Conservation (phyloP, 2,329 filamentous ascomycete species). For the Fusarium sp. region DNA sequence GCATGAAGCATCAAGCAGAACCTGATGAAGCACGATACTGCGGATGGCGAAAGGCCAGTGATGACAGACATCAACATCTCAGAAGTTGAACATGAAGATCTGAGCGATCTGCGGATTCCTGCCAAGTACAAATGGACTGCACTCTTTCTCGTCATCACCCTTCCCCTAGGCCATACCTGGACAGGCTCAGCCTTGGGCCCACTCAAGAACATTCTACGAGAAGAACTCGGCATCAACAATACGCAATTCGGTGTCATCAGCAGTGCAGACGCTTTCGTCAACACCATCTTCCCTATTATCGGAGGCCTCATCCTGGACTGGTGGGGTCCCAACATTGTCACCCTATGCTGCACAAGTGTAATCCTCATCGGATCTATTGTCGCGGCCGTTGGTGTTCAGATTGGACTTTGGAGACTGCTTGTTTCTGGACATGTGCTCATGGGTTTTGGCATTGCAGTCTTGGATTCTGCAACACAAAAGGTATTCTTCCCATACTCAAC, state of each 20-base stretch:
- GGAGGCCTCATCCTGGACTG: neutral
- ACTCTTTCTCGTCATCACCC: neutral
- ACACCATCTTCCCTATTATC: neutral
- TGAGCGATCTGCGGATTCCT: rapidly evolving
- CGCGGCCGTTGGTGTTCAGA: neutral
- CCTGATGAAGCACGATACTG: neutral
- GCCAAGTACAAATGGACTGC: neutral
- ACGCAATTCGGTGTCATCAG: neutral
- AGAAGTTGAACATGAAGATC: neutral
- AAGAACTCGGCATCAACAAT: neutral
- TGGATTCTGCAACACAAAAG: neutral
- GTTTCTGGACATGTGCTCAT: neutral
- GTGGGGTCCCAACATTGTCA: neutral
- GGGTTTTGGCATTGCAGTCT: neutral
- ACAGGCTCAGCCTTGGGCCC: neutral
- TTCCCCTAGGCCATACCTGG: neutral
- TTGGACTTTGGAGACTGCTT: neutral
- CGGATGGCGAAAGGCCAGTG: neutral
- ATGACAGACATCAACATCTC: neutral
- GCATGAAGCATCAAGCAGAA: neutral
- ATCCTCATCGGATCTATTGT: neutral
- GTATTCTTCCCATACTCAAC: rapidly evolving
- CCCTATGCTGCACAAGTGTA: neutral
- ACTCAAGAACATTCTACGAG: neutral
- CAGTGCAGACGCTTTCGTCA: neutral